Evolutionary conservation across 2,329 filamentous ascomycete species (phyloP), one percentile per base, ranked within the genome.

Genomic region (Fusarium aywerte): DNA sequence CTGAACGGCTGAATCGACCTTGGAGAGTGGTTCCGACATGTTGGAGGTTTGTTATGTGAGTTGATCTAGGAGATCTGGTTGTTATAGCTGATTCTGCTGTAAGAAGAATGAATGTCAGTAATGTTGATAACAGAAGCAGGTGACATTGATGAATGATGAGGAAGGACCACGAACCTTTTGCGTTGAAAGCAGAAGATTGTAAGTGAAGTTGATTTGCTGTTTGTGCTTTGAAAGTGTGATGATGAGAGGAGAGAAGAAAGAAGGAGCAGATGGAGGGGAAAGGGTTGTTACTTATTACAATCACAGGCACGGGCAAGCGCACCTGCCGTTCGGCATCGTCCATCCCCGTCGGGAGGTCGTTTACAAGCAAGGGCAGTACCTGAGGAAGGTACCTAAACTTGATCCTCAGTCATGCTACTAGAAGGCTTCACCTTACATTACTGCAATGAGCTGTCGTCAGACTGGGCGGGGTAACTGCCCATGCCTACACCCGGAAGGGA

Each of bases 1-100:
- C 77, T 93, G 89, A 76, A 96, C 89, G 83, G 92, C 93, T 62
- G 94, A 97, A 81, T 97, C 94, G 83, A 97, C 89, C 85, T 96
- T 97, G 81, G 87, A 86, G 78, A 97, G 87, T 75, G 90, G 87
- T 79, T 80, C 78, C 66, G 77, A 74, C 78, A 80, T 80, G 68
- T 59, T 55, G 48, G 50, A 49, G 21, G 21, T 16, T 62, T 65
- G 36, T 58, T 67, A 39, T 72, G 62, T 58, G 52, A 59, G 64
- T 52, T 67, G 71, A 73, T 71, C 69, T 49, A 58, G 33, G 40
- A 62, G 67, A 69, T 71, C 71, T 59, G 25, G 36, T 55, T 63
- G 52, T 61, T 38, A 54, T 61, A 53, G 43, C 29, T 57, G 48
- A 13, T 61, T 65, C 65, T 69, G 68, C 66, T 64, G 42, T 29